phyloP scores from a whole-genome alignment of 2,329 filamentous ascomycete species.

The Elsinoe ampelina region DNA sequence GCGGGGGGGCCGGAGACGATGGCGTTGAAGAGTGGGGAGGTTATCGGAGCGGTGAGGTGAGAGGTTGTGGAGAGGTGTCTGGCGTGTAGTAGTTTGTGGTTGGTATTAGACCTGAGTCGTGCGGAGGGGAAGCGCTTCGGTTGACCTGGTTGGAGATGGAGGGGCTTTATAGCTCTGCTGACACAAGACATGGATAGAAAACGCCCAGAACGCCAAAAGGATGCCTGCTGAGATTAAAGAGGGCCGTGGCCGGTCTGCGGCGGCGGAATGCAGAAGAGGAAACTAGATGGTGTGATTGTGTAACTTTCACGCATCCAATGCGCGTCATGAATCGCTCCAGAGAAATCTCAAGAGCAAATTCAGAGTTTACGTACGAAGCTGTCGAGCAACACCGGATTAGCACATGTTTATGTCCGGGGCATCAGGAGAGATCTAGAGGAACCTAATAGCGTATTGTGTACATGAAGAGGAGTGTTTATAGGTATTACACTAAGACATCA shows the following conservation, averaged over 20 bases:
- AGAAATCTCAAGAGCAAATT: too few relatives aligned
- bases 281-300: not conserved
- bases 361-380: not conserved
- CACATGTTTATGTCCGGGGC: too few relatives aligned
- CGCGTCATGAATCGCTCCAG: too few relatives aligned
- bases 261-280: not conserved
- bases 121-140: not conserved
- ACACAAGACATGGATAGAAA: conserved; percentile 9
- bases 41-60: conserved; percentile 18
- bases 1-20: conserved; percentile 32
- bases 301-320: too few relatives aligned
- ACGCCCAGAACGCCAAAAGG: not conserved
- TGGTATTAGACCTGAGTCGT: not conserved
- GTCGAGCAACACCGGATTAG: too few relatives aligned
- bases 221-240: not conserved
- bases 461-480: conserved; percentile 10
- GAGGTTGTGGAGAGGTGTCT: conserved; percentile 14
- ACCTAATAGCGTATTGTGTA: too few relatives aligned
- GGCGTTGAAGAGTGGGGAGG: conserved; percentile 32
- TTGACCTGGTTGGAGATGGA: not conserved
- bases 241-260: not conserved
- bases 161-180: not conserved
- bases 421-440: too few relatives aligned
- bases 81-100: conserved; percentile 17
- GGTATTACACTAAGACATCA: not conserved